phyloP scores from a whole-genome alignment of 257 asterid species.

The Linderniella brevidens region DNA sequence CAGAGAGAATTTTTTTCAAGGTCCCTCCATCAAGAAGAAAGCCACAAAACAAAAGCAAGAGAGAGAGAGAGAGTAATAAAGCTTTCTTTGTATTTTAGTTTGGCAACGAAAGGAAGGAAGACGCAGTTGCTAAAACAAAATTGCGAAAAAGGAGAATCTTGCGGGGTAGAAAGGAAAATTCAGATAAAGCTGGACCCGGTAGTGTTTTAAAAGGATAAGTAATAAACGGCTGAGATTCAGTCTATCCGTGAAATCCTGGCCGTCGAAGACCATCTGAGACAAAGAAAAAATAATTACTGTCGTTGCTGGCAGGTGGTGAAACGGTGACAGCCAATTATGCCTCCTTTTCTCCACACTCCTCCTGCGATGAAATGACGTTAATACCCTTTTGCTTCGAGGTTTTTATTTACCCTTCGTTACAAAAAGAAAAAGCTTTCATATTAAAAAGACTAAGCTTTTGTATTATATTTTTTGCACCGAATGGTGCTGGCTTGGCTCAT shows the following conservation, averaged over 20 bases:
- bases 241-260: neutral
- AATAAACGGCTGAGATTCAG: constrained; percentile 16
- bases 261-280: constrained; percentile 12
- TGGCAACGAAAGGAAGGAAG: constrained; percentile 6
- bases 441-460: no score
- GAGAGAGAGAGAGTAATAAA: constrained; percentile 8
- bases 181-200: neutral
- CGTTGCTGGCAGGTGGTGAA: constrained; percentile 27
- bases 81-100: neutral
- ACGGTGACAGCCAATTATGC: constrained; percentile 35
- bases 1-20: constrained; percentile 34
- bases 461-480: no score
- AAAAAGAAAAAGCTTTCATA: no score
- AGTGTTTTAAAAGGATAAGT: neutral
- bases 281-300: constrained; percentile 26
- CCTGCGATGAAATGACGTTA: constrained; percentile 8
- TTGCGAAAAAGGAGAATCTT: neutral
- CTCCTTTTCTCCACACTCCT: constrained; percentile 17
- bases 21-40: constrained; percentile 42
- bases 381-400: neutral
- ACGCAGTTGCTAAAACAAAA: constrained; percentile 1
- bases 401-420: no score
- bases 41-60: constrained; percentile 12
- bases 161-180: constrained; percentile 18
- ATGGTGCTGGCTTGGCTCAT: no score